phyloP scores from a whole-genome alignment of 257 asterid genomes.

The Solanum sparsipilum region DNA sequence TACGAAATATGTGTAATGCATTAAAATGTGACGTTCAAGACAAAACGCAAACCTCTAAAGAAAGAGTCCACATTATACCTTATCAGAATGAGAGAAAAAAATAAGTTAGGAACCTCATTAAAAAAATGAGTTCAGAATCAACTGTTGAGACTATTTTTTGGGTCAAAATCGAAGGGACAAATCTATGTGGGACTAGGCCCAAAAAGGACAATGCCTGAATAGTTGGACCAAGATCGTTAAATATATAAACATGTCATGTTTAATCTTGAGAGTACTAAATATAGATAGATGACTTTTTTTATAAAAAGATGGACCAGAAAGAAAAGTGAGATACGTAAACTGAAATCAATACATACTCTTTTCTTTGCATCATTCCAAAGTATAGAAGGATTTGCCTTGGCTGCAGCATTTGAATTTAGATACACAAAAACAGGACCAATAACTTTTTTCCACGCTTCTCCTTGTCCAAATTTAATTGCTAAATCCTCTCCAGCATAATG shows the following conservation, averaged over 20 bases:
- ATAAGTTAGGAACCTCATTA: no score
- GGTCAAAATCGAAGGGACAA: not conserved
- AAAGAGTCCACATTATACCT: no score
- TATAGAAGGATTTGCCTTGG: slow-evolving; percentile 22
- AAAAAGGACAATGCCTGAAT: not conserved
- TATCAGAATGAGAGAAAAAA: no score
- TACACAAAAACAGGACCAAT: slow-evolving; percentile 50
- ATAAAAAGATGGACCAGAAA: not conserved
- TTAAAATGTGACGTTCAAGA: no score
- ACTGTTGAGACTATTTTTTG: not conserved
- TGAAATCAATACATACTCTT: slow-evolving; percentile 13
- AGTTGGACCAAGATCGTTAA: not conserved
- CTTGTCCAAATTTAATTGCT: slow-evolving; percentile 23
- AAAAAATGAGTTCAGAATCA: not conserved
- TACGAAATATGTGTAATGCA: no score
- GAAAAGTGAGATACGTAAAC: not conserved
- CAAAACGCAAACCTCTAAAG: no score
- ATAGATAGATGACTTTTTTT: accelerated
- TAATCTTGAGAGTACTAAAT: not conserved
- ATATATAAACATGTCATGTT: not conserved
- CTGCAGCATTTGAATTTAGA: slow-evolving; percentile 29
- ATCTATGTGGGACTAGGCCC: accelerated
- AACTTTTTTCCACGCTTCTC: slow-evolving; percentile 64
- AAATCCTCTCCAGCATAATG: slow-evolving; percentile 59
- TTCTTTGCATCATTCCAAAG: slow-evolving; percentile 59